These are phyloP conservation scores for Escovopsis weberi DNA, from an alignment of 2,329 filamentous ascomycete species.

Conservation along the genomic window DNA sequence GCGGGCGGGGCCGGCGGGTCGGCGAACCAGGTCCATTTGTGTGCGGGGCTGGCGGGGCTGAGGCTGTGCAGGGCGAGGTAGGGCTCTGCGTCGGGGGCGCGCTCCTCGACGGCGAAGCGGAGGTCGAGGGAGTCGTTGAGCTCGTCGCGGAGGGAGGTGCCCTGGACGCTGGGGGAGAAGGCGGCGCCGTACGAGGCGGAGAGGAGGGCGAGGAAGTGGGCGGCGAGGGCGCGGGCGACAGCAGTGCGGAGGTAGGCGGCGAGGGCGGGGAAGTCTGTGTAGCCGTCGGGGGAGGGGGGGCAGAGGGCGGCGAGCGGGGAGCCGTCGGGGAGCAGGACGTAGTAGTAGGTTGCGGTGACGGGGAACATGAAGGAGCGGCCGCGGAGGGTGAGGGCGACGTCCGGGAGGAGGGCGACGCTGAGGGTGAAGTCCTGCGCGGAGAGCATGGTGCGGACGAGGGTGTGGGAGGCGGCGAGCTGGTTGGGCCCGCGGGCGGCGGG, in stretches of 20 bases:
- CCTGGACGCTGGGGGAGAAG: conserved; percentile 19
- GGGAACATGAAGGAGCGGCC: conserved; percentile 30
- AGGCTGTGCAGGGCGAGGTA: conserved; percentile 12
- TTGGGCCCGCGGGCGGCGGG: conserved; percentile 17
- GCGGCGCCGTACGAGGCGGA: not conserved
- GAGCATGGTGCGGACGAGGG: conserved; percentile 29
- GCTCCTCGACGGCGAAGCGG: conserved; percentile 16
- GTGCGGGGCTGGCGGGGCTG: conserved; percentile 9
- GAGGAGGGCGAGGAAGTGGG: conserved; percentile 18
- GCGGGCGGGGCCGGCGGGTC: too few species aligned
- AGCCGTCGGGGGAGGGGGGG: conserved; percentile 29
- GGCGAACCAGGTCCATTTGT: conserved; percentile 22
- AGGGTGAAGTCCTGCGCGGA: conserved; percentile 27
- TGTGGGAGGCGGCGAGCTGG: conserved; percentile 27
- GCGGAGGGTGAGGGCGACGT: conserved; percentile 27
- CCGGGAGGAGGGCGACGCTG: conserved; percentile 30
- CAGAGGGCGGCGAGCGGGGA: conserved; percentile 24
- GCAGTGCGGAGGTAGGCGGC: conserved; percentile 31
- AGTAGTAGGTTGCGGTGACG: conserved; percentile 30
- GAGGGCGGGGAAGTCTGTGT: conserved; percentile 29
- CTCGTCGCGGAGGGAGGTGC: conserved; percentile 17
- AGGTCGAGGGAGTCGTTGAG: conserved; percentile 17
- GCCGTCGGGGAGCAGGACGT: conserved; percentile 24
- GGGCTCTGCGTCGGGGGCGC: conserved; percentile 5
- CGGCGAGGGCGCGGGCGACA: conserved; percentile 24